A percentile compares a stretch with the other conserved stretches of the same genome.
These are phyloP conservation scores for Rhododendron ferrugineum DNA, from an alignment of 148 eudicot genomes.

Conservation along the genomic window DNA sequence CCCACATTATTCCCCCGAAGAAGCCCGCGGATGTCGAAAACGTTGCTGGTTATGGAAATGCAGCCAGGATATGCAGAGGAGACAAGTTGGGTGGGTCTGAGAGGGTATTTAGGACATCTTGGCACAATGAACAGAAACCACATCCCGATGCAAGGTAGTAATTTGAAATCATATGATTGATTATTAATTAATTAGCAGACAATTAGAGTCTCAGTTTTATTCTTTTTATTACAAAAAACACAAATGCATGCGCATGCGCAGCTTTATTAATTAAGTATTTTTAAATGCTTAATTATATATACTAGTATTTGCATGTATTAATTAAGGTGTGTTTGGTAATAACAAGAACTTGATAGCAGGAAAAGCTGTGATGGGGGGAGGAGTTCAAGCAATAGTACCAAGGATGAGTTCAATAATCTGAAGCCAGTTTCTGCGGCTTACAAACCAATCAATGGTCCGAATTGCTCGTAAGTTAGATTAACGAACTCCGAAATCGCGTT, in stretches of 20 bases:
- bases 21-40: neutral
- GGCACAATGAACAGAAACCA: slow-evolving; percentile 15
- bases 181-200: neutral
- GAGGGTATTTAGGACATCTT: slow-evolving; percentile 29
- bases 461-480: slow-evolving; percentile 42
- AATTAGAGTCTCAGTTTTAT: neutral
- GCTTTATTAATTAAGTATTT: neutral
- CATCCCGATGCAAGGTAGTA: slow-evolving; percentile 31
- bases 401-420: slow-evolving; percentile 21
- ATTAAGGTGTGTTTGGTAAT: neutral
- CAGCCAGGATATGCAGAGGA: slow-evolving; percentile 18
- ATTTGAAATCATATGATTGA: neutral
- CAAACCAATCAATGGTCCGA: slow-evolving; percentile 36
- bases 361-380: slow-evolving; percentile 34
- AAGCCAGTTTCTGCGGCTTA: slow-evolving; percentile 25
- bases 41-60: neutral
- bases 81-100: slow-evolving; percentile 37
- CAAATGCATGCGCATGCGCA: neutral
- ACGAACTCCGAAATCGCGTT: neutral
- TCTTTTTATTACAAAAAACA: neutral
- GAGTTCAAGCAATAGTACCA: slow-evolving; percentile 7
- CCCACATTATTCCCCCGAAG: neutral
- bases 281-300: neutral
- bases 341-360: slow-evolving; percentile 19
- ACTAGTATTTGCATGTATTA: neutral